Evolutionary conservation across 805 yeast genomes (phyloP).

Genomic region (Komagataella populi): DNA sequence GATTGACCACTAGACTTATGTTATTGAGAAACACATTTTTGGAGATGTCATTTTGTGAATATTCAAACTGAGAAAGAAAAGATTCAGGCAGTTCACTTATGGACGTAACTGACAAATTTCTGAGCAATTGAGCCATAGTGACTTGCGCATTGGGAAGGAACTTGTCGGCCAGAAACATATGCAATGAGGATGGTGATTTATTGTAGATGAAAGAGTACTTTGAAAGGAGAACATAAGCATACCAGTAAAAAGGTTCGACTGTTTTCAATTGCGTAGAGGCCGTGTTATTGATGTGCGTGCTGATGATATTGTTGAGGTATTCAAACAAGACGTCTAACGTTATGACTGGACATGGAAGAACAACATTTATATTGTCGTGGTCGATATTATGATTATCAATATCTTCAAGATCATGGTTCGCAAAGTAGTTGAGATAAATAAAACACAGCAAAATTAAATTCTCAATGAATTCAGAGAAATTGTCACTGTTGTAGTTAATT

Average conservation of each 20-base stretch:
- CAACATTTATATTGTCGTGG: slow-evolving; percentile 3
- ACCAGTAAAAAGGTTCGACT: slow-evolving; percentile 26
- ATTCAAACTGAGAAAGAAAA: slow-evolving; percentile 4
- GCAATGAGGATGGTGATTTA: slow-evolving; percentile 25
- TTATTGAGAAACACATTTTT: not conserved
- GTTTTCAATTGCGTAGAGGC: slow-evolving; percentile 1
- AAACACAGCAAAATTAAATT: slow-evolving; percentile 29
- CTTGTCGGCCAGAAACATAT: slow-evolving; percentile 15
- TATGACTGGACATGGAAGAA: slow-evolving; percentile 9
- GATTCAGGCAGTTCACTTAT: slow-evolving; percentile 12
- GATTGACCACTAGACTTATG: not conserved
- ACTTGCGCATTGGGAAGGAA: slow-evolving; percentile 12
- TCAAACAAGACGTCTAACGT: slow-evolving; percentile 33
- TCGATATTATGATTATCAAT: slow-evolving; percentile 3
- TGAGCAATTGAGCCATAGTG: not conserved
- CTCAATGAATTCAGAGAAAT: slow-evolving; percentile 24
- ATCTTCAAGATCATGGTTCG: slow-evolving; percentile 9
- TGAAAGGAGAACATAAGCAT: slow-evolving; percentile 31
- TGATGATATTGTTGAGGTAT: slow-evolving; percentile 32
- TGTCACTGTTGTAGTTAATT: slow-evolving; percentile 17
- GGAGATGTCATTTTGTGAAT: not conserved
- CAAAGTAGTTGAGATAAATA: slow-evolving; percentile 26
- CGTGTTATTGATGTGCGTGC: slow-evolving; percentile 24
- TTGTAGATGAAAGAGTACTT: slow-evolving; percentile 24
- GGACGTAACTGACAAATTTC: slow-evolving; percentile 13